Base-by-base conservation (phyloP, 768 basidiomycete species). In the Leccinum truebloodii region DNA sequence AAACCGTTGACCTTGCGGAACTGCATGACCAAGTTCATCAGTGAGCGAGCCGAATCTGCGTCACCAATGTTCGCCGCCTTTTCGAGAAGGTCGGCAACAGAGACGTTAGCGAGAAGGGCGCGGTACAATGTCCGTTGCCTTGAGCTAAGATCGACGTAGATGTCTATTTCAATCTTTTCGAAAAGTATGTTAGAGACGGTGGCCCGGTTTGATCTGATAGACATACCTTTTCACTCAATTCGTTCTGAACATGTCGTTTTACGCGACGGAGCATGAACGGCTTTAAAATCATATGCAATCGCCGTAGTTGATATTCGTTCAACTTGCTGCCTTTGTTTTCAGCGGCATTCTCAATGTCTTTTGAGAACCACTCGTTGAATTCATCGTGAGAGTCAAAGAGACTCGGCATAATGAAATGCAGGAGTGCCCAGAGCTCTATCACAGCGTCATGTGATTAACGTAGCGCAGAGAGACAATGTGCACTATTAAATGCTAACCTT, bases 1-100 rank as follows among this genome's bases (percentile, higher is more conserved):
- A 46, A 48, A 53, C 41, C 24, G 59, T 75, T 28, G 57, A 92
- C 94, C 81, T 99, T 99, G 66, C 97, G 88, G 81, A 98, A 98
- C 73, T 99, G 97, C 97, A 99, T 99, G 63, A 99, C 97, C 61
- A 99, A 83, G 75, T 98, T 99, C 96, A 98, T 98, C 61, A 99
- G 79, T 7, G 94, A 93, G 56, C 94, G 88, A 55, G 95, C 94
- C 32, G 92, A 93, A 65, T 95, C 92, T 6, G 86, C 91, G 67
- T 96, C 94, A 16, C 94, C 91, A 61, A 94, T 86, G 65, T 92
- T 92, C 4, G 92, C 88, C 10, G 97, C 95, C 73, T 97, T 95
- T 67, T 90, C 90, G 53, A 99, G 80, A 37, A 99, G 85, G 71
- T 98, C 97, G 16, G 93, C 86, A 55, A 99, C 89, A 52, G 96